A percentile compares a stretch with the other conserved stretches of the same genome.
These are phyloP conservation scores for Plasmodium yoelii DNA, from an alignment of 169 alveolate genomes.

Conservation along the genomic window DNA sequence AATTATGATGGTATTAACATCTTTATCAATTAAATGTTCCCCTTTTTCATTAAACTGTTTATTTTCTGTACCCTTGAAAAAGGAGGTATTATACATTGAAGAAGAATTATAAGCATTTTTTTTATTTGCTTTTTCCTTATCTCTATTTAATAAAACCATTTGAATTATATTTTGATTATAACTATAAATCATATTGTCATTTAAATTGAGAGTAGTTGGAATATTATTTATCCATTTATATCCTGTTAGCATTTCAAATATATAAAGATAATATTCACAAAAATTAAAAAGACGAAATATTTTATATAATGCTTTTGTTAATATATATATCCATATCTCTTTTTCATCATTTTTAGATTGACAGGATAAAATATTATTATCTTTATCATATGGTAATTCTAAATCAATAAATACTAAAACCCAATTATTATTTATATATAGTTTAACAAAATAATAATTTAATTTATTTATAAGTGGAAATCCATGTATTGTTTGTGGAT, in stretches of 20 bases:
- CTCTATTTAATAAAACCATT: neutral
- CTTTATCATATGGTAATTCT: constrained; percentile 13
- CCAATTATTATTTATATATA: constrained; percentile 72
- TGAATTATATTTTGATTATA: constrained; percentile 23
- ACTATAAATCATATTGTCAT: constrained; percentile 3
- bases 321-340: constrained; percentile 47
- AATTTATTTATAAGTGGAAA: constrained; percentile 61
- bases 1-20: neutral
- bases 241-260: constrained; percentile 67
- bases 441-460: constrained; percentile 56
- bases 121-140: neutral
- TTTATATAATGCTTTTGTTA: constrained; percentile 55
- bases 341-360: constrained; percentile 9
- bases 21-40: neutral
- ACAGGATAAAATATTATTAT: constrained; percentile 29
- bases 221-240: constrained; percentile 4
- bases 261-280: constrained; percentile 19
- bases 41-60: neutral
- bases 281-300: constrained; percentile 24
- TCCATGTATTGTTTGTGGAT: constrained; percentile 52
- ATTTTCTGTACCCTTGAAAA: neutral
- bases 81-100: neutral
- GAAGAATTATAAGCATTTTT: neutral
- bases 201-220: neutral
- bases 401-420: constrained; percentile 55